Evolutionary conservation across 1,284 basidiomycete species (phyloP), one percentile per base, ranked within the genome.

Genomic region (Volvariella volvacea): DNA sequence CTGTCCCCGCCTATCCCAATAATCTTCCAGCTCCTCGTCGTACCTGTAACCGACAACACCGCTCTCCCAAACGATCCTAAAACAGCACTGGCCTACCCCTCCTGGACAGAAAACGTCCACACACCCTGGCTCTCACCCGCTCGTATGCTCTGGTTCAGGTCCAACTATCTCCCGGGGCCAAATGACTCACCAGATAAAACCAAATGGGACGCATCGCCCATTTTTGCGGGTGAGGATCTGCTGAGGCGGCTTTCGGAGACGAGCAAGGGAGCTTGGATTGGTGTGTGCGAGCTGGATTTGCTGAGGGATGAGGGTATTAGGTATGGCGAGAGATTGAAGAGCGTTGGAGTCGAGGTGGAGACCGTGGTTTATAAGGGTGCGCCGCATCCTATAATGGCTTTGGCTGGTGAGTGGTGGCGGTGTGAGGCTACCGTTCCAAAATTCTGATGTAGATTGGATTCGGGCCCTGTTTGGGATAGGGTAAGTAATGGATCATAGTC

Each of bases 21-120:
- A 28, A 48, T 72, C 7, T 80, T 83, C 59, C 82, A 86, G 54
- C 60, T 85, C 1, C 69, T 86, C 20, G 67, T 83, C 16, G 83
- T 85, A 1, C 84, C 84, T 1, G 83, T 86, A n/a, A 73, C 70
- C 1, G 81, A 88, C 57, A 85, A 85, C 59, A 82, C 82, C 1
- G 75, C 77, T 2, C 39, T 21, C 4, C 42, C 45, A 10, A 25
- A 21, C 3, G 34, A 36, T 15, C 34, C 34, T 8, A 36, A 16
- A 8, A 15, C 6, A 9, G n/a, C 9, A n/a, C 66, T 70, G 7
- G 58, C 53, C 22, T 57, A 76, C 44, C 59, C 62, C 8, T 76
- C 74, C 8, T 86, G 83, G 83, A 61, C 63, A 10, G 72, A 76
- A 49, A 81, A 83, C 53, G 63, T 67, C 19, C 60, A 79, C 43